Percentiles rank a stretch among this genome's conserved stretches.
These are phyloP conservation scores for Debaryomyces subglobosus DNA, from an alignment of 1,139 yeast species.

Conservation along the genomic window DNA sequence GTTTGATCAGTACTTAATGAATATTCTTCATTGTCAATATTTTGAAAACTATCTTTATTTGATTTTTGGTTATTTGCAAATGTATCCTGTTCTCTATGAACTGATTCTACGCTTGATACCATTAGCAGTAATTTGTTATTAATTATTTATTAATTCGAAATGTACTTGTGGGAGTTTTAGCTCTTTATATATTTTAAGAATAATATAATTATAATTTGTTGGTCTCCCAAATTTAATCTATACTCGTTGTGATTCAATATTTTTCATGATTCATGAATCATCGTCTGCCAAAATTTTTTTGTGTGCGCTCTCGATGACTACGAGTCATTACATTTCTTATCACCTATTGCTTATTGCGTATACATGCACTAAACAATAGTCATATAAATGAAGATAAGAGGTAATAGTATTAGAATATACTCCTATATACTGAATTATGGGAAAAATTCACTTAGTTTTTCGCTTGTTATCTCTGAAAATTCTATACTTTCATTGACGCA, in stretches of 20 bases:
- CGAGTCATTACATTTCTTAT: conserved; percentile 5
- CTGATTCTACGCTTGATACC: conserved; percentile 1
- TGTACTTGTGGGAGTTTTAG: neutral
- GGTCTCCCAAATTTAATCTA: neutral
- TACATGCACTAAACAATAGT: neutral
- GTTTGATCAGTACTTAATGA: neutral
- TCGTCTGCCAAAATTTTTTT: neutral
- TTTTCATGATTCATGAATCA: conserved; percentile 2
- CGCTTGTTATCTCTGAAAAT: conserved; percentile 48
- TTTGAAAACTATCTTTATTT: conserved; percentile 1
- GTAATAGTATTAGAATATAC: neutral
- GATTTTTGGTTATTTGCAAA: conserved; percentile 2
- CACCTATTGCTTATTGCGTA: neutral
- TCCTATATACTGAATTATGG: neutral
- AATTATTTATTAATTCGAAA: neutral
- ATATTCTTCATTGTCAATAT: conserved; percentile 6
- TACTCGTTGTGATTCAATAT: neutral
- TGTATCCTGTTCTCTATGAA: neutral
- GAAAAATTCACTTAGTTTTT: conserved; percentile 7
- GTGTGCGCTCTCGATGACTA: conserved; percentile 7
- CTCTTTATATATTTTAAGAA: neutral
- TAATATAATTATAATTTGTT: neutral
- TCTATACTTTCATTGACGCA: conserved; percentile 57
- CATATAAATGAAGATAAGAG: neutral
- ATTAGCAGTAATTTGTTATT: neutral